A percentile compares a stretch with the other conserved stretches of the same genome.
These are phyloP conservation scores for Peronospora belbahrii DNA, from an alignment of 352 stramenopile species.

Conservation along the genomic window DNA sequence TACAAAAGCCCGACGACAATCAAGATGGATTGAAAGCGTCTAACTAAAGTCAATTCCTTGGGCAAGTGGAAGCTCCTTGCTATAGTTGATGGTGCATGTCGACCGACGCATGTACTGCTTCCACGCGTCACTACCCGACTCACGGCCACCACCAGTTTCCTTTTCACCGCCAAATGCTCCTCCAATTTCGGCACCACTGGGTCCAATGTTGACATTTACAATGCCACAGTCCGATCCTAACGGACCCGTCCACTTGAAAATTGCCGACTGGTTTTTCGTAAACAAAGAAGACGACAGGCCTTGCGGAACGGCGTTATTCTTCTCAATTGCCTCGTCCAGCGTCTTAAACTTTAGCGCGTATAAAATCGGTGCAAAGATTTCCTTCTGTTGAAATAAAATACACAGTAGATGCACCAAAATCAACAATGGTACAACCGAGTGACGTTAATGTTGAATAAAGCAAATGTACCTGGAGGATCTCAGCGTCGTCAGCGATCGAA, in stretches of 20 bases:
- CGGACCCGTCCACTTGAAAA: constrained; percentile 90
- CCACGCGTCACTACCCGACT: constrained; percentile 89
- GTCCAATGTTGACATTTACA: constrained; percentile 91
- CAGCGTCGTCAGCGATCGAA: constrained; percentile 68
- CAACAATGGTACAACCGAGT: background rate
- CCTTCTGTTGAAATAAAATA: constrained; percentile 39
- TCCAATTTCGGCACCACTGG: constrained; percentile 88
- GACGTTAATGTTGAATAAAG: background rate
- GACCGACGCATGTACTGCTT: constrained; percentile 94
- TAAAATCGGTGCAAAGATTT: constrained; percentile 89
- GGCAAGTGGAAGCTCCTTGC: constrained; percentile 86
- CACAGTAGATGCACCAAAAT: background rate
- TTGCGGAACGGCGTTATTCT: constrained; percentile 90
- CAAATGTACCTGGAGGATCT: constrained; percentile 59
- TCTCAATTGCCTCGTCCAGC: constrained; percentile 87
- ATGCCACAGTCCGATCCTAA: constrained; percentile 88
- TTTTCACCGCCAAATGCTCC: constrained; percentile 91
- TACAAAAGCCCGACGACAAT: constrained; percentile 1
- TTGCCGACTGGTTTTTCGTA: constrained; percentile 86
- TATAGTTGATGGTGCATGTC: constrained; percentile 91
- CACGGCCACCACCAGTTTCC: constrained; percentile 86
- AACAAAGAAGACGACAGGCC: constrained; percentile 89
- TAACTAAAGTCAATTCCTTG: constrained; percentile 90
- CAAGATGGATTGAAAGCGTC: background rate
- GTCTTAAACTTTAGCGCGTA: constrained; percentile 88